Conservation (phyloP, 2,329 filamentous ascomycete genomes). For the Didymosphaeria variabile region DNA sequence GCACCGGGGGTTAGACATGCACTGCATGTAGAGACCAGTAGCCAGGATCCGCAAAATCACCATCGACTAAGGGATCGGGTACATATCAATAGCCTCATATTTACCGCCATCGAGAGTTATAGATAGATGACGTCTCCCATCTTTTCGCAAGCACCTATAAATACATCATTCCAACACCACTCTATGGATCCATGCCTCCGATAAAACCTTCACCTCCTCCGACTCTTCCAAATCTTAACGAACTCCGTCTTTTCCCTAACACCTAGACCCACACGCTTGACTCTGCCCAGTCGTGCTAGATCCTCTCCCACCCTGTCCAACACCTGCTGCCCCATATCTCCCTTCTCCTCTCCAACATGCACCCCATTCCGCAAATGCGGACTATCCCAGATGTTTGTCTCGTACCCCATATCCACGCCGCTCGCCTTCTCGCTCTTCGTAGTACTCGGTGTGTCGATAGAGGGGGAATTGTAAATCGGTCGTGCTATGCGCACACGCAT, state of each 20-base stretch:
- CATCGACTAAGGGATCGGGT: too few species aligned
- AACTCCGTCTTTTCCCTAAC: conserved; percentile 85
- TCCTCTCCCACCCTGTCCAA: conserved; percentile 85
- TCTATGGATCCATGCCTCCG: neutral
- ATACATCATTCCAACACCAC: neutral
- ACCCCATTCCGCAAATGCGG: conserved; percentile 34
- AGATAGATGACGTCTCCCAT: too few species aligned
- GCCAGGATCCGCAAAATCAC: too few species aligned
- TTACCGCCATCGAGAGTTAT: too few species aligned
- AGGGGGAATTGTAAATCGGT: conserved; percentile 60
- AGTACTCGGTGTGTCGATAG: conserved; percentile 28
- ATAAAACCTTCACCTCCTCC: conserved; percentile 29
- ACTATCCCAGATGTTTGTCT: conserved; percentile 46
- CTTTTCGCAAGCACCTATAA: neutral
- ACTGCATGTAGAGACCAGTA: too few species aligned
- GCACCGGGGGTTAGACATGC: too few species aligned
- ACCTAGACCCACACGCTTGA: conserved; percentile 87
- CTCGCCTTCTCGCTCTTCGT: conserved; percentile 21
- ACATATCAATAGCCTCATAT: too few species aligned
- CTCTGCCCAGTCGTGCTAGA: conserved; percentile 84
- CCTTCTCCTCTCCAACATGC: conserved; percentile 18
- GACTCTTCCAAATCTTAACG: conserved; percentile 72
- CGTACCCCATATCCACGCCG: conserved; percentile 35
- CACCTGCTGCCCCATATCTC: conserved; percentile 68
- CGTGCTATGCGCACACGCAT: conserved; percentile 92